Conservation (phyloP, 331 rosid species). For the Rhamnella rubrinervis region DNA sequence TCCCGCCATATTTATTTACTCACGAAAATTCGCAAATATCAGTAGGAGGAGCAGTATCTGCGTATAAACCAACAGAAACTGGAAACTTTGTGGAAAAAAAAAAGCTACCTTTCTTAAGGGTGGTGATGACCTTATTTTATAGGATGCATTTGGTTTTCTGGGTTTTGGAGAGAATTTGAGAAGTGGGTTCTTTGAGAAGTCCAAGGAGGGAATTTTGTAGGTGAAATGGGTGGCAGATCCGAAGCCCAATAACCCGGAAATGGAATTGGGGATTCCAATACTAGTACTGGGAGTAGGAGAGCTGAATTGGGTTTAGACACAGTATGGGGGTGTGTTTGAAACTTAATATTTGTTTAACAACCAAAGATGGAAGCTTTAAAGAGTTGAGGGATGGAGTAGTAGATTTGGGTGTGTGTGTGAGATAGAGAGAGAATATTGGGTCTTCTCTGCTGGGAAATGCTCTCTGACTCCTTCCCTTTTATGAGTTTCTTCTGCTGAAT, state of each 20-base stretch:
- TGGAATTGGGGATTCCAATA: slow-evolving; percentile 30
- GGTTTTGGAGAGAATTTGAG: slow-evolving; percentile 10
- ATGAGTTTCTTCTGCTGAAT: neutral
- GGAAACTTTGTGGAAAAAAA: neutral
- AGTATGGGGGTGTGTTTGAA: neutral
- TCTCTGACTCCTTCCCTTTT: neutral
- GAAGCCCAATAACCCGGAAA: slow-evolving; percentile 47
- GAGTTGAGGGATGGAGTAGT: neutral
- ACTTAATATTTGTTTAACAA: neutral
- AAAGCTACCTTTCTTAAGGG: neutral
- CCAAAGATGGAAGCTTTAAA: neutral
- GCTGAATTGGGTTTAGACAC: neutral
- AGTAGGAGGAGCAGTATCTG: neutral
- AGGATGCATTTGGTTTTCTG: slow-evolving; percentile 3
- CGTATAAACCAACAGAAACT: neutral
- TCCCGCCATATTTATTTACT: slow-evolving; percentile 51
- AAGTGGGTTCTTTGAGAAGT: slow-evolving; percentile 14
- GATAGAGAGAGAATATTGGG: neutral
- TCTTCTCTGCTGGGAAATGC: slow-evolving; percentile 1
- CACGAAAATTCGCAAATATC: neutral
- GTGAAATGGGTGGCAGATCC: slow-evolving; percentile 51
- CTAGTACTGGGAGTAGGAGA: slow-evolving; percentile 2
- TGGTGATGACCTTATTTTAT: neutral
- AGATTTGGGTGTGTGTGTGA: neutral
- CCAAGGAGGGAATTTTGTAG: slow-evolving; percentile 29